phyloP scores from a whole-genome alignment of 139 green algal species.

The Chlorella ohadii region DNA sequence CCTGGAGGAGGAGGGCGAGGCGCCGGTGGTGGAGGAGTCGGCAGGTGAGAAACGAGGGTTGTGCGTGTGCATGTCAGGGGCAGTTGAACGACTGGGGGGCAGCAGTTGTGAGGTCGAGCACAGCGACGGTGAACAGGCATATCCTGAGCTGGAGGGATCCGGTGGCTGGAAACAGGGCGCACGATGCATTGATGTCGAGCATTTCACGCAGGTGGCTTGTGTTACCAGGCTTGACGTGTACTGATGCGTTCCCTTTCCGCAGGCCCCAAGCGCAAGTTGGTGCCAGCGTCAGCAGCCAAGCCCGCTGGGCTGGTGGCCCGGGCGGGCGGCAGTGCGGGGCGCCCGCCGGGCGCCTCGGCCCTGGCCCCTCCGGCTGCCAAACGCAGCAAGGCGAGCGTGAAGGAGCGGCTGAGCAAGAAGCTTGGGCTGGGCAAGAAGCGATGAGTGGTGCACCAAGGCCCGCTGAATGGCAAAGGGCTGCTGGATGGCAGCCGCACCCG shows the following conservation, averaged over 20 bases:
- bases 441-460: no score
- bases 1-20: conserved; percentile 1
- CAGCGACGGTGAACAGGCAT: no score
- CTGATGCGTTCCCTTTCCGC: no score
- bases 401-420: conserved; percentile 35
- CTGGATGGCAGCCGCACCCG: background rate
- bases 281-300: background rate
- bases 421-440: background rate
- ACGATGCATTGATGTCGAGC: no score
- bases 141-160: no score
- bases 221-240: no score
- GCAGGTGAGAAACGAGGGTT: background rate
- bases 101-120: no score
- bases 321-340: background rate
- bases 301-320: background rate
- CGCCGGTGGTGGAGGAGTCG: conserved; percentile 27
- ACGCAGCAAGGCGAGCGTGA: conserved; percentile 21
- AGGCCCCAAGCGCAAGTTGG: conserved; percentile 30
- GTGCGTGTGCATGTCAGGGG: background rate
- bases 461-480: background rate
- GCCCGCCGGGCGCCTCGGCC: background rate
- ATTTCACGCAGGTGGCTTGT: no score
- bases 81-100: no score
- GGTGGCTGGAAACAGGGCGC: no score
- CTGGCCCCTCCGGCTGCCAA: background rate